Conservation (phyloP, 75 land plant species). For the Cunninghamia lanceolata region DNA sequence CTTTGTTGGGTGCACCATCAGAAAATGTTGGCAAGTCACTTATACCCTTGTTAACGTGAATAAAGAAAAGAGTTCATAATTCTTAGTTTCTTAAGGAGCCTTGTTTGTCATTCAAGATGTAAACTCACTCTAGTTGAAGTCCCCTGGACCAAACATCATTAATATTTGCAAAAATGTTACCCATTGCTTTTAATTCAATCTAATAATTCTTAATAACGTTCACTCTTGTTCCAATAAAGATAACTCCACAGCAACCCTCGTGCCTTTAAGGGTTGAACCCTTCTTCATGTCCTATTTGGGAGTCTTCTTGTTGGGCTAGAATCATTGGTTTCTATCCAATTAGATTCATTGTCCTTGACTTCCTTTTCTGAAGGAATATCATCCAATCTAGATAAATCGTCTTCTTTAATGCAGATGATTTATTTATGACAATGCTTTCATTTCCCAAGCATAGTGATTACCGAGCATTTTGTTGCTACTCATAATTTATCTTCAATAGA, state of each 20-base stretch:
- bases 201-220: slow-evolving; percentile 70
- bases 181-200: slow-evolving; percentile 86
- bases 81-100: slow-evolving; percentile 59
- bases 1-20: slow-evolving; percentile 98
- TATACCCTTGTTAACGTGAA: slow-evolving; percentile 69
- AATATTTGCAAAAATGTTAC: slow-evolving; percentile 74
- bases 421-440: too few relatives aligned
- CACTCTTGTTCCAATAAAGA: slow-evolving; percentile 97
- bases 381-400: slow-evolving; percentile 77
- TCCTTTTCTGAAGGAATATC: slow-evolving; percentile 82
- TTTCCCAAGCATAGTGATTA: slow-evolving; percentile 17
- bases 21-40: slow-evolving; percentile 63
- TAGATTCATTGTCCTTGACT: slow-evolving; percentile 63
- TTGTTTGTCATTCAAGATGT: slow-evolving; percentile 72
- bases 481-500: slow-evolving; percentile 65
- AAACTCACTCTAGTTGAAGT: slow-evolving; percentile 86
- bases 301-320: slow-evolving; percentile 11
- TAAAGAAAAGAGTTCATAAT: slow-evolving; percentile 69
- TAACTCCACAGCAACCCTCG: background rate
- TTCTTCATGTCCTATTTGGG: slow-evolving; percentile 24
- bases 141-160: slow-evolving; percentile 96
- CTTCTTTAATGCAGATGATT: slow-evolving; percentile 67
- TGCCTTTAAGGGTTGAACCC: slow-evolving; percentile 24
- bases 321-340: slow-evolving; percentile 40
- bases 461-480: slow-evolving; percentile 63